phyloP scores from a whole-genome alignment of 768 basidiomycete genomes.

The Nidularia pulvinata region DNA sequence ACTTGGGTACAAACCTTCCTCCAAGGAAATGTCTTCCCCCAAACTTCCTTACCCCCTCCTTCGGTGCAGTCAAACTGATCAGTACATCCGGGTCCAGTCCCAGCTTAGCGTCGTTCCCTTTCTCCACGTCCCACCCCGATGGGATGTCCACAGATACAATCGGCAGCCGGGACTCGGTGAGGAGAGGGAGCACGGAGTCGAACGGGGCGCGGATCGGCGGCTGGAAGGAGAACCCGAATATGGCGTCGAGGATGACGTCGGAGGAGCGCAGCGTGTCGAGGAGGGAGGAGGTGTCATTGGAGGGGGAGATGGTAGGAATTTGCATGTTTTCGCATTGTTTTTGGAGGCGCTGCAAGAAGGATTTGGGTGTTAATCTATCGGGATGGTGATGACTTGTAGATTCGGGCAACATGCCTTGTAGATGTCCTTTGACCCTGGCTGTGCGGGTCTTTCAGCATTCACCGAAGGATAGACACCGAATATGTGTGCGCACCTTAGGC shows the following conservation, averaged over 20 bases:
- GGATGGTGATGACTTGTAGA: neutral
- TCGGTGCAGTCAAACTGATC: conserved; percentile 93
- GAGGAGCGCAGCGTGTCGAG: conserved; percentile 49
- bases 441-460: neutral
- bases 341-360: conserved; percentile 60
- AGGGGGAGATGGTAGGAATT: conserved; percentile 67
- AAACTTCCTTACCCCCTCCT: conserved; percentile 80
- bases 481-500: conserved; percentile 68
- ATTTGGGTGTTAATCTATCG: no score
- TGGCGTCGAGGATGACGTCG: conserved; percentile 91
- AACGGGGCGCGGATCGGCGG: conserved; percentile 91
- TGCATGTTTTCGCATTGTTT: conserved; percentile 89
- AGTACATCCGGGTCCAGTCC: conserved; percentile 79
- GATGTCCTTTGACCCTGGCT: conserved; percentile 93
- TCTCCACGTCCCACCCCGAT: conserved; percentile 94
- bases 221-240: conserved; percentile 98
- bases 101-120: conserved; percentile 55
- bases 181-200: conserved; percentile 66
- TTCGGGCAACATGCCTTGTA: conserved; percentile 57
- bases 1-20: conserved; percentile 92
- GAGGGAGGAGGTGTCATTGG: conserved; percentile 44
- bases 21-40: conserved; percentile 90
- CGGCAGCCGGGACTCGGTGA: conserved; percentile 66
- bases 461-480: no score
- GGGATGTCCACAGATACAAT: conserved; percentile 97